phyloP scores from a whole-genome alignment of 2,329 filamentous ascomycete genomes.

The Neofusicoccum sp. region DNA sequence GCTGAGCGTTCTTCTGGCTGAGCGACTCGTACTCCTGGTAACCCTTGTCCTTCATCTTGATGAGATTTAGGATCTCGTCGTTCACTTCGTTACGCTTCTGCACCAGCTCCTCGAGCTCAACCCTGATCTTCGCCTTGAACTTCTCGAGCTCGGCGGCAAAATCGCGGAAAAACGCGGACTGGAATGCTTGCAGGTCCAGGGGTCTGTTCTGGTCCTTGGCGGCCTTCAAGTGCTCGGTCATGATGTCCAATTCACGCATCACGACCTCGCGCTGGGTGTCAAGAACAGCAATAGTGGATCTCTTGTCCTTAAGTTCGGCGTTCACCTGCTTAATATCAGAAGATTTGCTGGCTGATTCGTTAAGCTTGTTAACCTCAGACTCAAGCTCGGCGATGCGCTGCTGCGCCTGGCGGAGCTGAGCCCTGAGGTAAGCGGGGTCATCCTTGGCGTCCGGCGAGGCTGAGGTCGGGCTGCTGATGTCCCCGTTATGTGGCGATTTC shows the following conservation, averaged over 20 bases:
- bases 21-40: conserved; percentile 95
- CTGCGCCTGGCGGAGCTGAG: conserved; percentile 77
- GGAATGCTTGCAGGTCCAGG: conserved; percentile 72
- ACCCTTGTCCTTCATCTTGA: conserved; percentile 85
- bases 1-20: conserved; percentile 88
- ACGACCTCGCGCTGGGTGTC: conserved; percentile 96
- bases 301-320: conserved; percentile 84
- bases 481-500: conserved; percentile 40
- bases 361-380: conserved; percentile 63
- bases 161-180: conserved; percentile 60
- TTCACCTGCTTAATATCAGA: conserved; percentile 72
- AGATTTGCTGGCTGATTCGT: conserved; percentile 55
- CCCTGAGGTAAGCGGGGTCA: conserved; percentile 52
- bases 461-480: conserved; percentile 70
- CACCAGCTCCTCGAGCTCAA: conserved; percentile 82
- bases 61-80: conserved; percentile 79
- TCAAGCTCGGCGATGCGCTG: conserved; percentile 84
- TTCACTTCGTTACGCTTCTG: conserved; percentile 79
- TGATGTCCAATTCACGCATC: conserved; percentile 83
- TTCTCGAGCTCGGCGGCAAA: conserved; percentile 61
- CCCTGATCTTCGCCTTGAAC: conserved; percentile 75
- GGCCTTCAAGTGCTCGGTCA: conserved; percentile 82
- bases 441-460: conserved; percentile 53
- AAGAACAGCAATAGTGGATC: conserved; percentile 90
- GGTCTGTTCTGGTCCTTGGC: conserved; percentile 81